Evolutionary conservation across 2,329 filamentous ascomycete genomes (phyloP).

Genomic region (Diatrype stigma): DNA sequence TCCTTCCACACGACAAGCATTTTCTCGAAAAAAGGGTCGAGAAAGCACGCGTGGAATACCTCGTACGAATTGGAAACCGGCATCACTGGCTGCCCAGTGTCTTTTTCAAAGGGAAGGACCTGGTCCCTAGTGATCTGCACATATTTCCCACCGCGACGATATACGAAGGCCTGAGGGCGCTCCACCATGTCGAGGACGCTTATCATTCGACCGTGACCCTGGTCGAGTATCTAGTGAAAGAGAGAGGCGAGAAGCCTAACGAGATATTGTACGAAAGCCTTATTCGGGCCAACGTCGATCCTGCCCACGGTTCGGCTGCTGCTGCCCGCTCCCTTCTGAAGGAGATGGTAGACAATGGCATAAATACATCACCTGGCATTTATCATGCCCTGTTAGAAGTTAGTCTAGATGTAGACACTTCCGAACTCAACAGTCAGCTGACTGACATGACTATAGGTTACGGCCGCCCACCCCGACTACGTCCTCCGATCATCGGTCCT

Average conservation of each 20-base stretch:
- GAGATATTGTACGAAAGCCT: constrained; percentile 67
- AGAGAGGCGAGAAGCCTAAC: constrained; percentile 52
- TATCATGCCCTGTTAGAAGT: constrained; percentile 60
- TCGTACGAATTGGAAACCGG: constrained; percentile 20
- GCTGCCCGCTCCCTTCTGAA: constrained; percentile 60
- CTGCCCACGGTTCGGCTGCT: constrained; percentile 59
- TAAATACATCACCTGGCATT: constrained; percentile 61
- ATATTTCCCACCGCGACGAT: constrained; percentile 33
- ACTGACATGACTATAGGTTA: constrained; percentile 40
- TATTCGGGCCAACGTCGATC: constrained; percentile 66
- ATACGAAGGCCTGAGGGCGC: constrained; percentile 43
- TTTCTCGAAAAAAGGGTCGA: not conserved
- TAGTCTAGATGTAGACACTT: constrained; percentile 6
- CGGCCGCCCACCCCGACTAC: constrained; percentile 85
- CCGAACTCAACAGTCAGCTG: not conserved
- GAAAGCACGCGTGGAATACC: constrained; percentile 16
- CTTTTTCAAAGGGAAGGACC: constrained; percentile 16
- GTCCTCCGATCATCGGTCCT: constrained; percentile 68
- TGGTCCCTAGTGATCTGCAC: constrained; percentile 17
- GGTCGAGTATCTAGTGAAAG: constrained; percentile 54
- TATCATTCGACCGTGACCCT: constrained; percentile 38
- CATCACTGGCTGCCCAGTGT: constrained; percentile 19
- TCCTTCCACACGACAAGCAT: not conserved
- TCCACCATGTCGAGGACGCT: constrained; percentile 32
- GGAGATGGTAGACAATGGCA: constrained; percentile 62